These are phyloP conservation scores for Pseudogymnoascus destructans DNA, from an alignment of 2,329 filamentous ascomycete genomes.

Conservation along the genomic window DNA sequence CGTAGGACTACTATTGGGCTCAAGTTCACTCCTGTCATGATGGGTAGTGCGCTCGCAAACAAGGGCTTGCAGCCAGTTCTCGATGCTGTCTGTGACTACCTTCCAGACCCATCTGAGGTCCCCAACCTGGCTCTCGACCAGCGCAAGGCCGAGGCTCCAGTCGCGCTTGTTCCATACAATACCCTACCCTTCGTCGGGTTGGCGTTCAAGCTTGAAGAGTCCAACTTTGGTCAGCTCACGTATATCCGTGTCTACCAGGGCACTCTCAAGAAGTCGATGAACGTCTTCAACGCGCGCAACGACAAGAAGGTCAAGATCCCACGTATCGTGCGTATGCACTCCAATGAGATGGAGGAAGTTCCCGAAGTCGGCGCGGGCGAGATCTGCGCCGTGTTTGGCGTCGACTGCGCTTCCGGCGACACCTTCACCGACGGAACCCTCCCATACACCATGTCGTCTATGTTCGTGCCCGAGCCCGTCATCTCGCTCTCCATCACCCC, in stretches of 20 bases:
- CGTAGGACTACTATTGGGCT: slow-evolving; percentile 75
- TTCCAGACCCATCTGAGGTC: slow-evolving; percentile 83
- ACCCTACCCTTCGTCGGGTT: slow-evolving; percentile 86
- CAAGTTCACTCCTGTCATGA: slow-evolving; percentile 89
- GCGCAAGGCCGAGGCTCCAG: slow-evolving; percentile 61
- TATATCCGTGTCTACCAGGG: slow-evolving; percentile 99
- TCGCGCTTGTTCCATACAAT: slow-evolving; percentile 87
- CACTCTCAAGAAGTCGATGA: slow-evolving; percentile 71
- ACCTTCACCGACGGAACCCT: slow-evolving; percentile 92
- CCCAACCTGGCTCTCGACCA: slow-evolving; percentile 82
- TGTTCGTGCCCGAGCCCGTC: slow-evolving; percentile 96
- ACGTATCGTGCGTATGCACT: slow-evolving; percentile 97
- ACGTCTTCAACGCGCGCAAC: slow-evolving; percentile 85
- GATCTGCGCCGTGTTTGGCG: slow-evolving; percentile 95
- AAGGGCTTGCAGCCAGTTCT: slow-evolving; percentile 95
- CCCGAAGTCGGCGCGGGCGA: slow-evolving; percentile 86
- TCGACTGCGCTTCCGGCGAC: slow-evolving; percentile 94
- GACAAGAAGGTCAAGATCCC: slow-evolving; percentile 96
- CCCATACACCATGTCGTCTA: slow-evolving; percentile 91
- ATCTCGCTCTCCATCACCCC: slow-evolving; percentile 97
- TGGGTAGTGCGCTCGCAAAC: slow-evolving; percentile 90
- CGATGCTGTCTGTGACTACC: slow-evolving; percentile 89
- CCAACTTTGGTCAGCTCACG: slow-evolving; percentile 94
- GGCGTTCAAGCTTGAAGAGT: slow-evolving; percentile 98
- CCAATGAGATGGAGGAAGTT: slow-evolving; percentile 98